Base-by-base conservation (phyloP, 768 basidiomycete species). In the Austroboletus eburneus region DNA sequence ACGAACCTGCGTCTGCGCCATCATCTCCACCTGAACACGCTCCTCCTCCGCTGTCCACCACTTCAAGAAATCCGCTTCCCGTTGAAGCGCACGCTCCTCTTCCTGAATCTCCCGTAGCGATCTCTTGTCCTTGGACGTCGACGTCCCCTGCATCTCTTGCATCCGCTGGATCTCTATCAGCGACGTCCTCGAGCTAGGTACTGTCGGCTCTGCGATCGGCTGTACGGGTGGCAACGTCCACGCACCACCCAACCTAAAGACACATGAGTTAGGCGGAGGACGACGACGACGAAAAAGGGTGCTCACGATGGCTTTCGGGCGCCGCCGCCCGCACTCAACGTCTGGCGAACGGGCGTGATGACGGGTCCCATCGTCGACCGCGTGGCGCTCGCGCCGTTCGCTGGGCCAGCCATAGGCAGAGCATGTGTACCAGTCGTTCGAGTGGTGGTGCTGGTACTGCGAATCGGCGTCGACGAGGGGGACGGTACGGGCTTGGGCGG, bases 11-110 rank as follows among this genome's bases (percentile, higher is more conserved):
- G 40, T 50, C 25, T 42, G 49, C 16, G 23, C 46, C 32, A 39
- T 44, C 43, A 71, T 70, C 63, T 86, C 83, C 27, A 69, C 52
- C 52, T 68, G 74, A n/a, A 88, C 63, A 14, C 87, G 73, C 57
- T 78, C 81, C 63, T 91, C 89, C 64, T 95, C 93, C 7, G 75
- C 81, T 1, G 79, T 72, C 91, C 92, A 96, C 93, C 93, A 96
- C 55, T 71, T 77, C 63, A 94, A 63, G 61, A 96, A 97, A 49
- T 88, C 87, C 4, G 72, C 80, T 65, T 94, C 91, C 40, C 73
- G 75, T 50, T 75, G 79, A 22, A 74, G 73, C 34, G 75, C 78
- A 27, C 69, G 70, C 61, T 93, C 91, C 61, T 96, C 91, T 48
- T 83, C 80, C 63, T 95, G 92, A 35, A 96, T 97, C 51, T 95